These are phyloP conservation scores for Arthromyces matolae DNA, from an alignment of 768 basidiomycete genomes.

Conservation along the genomic window DNA sequence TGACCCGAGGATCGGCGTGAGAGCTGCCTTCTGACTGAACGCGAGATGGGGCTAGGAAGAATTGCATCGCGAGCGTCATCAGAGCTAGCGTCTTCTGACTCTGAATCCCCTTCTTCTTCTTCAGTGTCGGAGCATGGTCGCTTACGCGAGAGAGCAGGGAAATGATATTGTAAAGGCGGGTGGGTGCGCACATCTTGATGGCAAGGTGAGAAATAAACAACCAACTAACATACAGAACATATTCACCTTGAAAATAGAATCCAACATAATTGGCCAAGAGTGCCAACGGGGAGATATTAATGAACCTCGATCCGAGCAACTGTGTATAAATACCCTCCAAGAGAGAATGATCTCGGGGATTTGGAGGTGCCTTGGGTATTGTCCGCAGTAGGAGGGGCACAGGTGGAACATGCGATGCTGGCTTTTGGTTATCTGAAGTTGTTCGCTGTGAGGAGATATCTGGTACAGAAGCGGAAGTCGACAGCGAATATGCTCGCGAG, in stretches of 20 bases:
- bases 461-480: conserved; percentile 9
- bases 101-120: conserved; percentile 2
- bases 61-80: conserved; percentile 37
- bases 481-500: conserved; percentile 16
- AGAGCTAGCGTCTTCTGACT: conserved; percentile 17
- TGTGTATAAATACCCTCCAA: conserved; percentile 63
- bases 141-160: conserved; percentile 40
- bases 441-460: background rate
- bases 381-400: conserved; percentile 31
- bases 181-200: conserved; percentile 60
- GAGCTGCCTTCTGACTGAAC: conserved; percentile 17
- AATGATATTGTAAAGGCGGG: conserved; percentile 56
- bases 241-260: conserved; percentile 58
- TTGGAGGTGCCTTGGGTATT: conserved; percentile 36
- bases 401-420: background rate
- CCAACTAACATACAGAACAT: background rate
- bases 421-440: conserved; percentile 3
- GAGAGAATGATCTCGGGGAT: conserved; percentile 66
- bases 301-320: conserved; percentile 65
- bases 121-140: background rate
- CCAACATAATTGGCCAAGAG: conserved; percentile 54
- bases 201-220: background rate
- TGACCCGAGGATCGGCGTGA: conserved; percentile 17
- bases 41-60: conserved; percentile 25
- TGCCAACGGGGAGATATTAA: conserved; percentile 63